Evolutionary conservation across 2,329 filamentous ascomycete genomes (phyloP).

Genomic region (Hirsutella thompsonii): DNA sequence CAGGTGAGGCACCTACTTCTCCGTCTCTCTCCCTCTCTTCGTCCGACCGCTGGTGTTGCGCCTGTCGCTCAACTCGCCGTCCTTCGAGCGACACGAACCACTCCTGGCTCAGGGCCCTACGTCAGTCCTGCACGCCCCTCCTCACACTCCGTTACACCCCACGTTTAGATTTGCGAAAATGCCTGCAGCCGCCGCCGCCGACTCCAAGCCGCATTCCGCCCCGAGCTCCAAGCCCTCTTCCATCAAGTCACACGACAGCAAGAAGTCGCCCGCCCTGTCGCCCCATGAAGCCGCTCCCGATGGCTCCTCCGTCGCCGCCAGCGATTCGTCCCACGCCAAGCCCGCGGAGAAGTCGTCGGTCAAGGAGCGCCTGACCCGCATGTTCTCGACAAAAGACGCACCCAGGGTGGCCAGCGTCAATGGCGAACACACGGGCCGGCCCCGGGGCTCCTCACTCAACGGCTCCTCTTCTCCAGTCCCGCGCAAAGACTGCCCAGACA

Average conservation of each 20-base stretch:
- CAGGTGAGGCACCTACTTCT: neutral
- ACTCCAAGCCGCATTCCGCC: slow-evolving; percentile 25
- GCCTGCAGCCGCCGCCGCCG: slow-evolving; percentile 16
- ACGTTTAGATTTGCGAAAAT: slow-evolving; percentile 13
- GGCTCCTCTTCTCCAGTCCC: slow-evolving; percentile 22
- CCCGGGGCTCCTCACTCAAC: slow-evolving; percentile 21
- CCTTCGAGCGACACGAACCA: neutral
- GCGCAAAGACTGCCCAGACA: slow-evolving; percentile 28
- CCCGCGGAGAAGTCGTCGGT: slow-evolving; percentile 44
- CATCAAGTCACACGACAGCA: slow-evolving; percentile 32
- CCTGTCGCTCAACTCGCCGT: neutral
- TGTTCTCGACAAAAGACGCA: slow-evolving; percentile 48
- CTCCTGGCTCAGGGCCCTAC: neutral
- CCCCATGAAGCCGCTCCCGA: slow-evolving; percentile 27
- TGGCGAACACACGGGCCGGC: slow-evolving; percentile 18
- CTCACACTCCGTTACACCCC: neutral
- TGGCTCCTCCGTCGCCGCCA: slow-evolving; percentile 9
- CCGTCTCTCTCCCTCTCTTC: neutral
- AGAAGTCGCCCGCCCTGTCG: slow-evolving; percentile 24
- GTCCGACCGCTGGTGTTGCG: neutral
- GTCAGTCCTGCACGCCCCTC: slow-evolving; percentile 1
- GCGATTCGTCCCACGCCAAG: slow-evolving; percentile 14
- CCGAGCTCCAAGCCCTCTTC: slow-evolving; percentile 36
- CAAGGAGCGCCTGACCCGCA: slow-evolving; percentile 51
- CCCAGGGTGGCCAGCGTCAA: slow-evolving; percentile 20